Evolutionary conservation across 345 rosid species (phyloP).

Genomic region (Brassica incana): DNA sequence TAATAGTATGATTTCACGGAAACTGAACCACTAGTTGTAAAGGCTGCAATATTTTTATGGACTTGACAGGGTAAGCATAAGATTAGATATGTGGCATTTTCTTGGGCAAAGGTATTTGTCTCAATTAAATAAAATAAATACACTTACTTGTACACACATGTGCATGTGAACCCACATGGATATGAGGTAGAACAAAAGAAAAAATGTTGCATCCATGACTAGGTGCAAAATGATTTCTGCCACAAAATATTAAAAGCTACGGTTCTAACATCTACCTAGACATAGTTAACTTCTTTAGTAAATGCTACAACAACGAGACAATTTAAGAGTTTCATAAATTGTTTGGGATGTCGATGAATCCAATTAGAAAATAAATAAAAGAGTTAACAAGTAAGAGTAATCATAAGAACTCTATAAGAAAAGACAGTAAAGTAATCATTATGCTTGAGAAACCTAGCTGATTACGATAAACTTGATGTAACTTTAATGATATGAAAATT

Average conservation of each 20-base stretch:
- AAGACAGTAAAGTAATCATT: slow-evolving; percentile 9
- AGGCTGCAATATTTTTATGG: slow-evolving; percentile 12
- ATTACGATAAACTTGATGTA: slow-evolving; percentile 4
- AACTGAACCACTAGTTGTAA: slow-evolving; percentile 33
- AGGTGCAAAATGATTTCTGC: slow-evolving; percentile 14
- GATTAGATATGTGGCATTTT: slow-evolving; percentile 28
- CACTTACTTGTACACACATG: background rate
- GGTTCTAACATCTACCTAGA: slow-evolving; percentile 1
- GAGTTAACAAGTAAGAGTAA: slow-evolving; percentile 7
- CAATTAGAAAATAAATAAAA: background rate
- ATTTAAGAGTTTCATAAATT: background rate
- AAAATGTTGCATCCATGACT: slow-evolving; percentile 21
- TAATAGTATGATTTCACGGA: background rate
- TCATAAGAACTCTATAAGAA: background rate
- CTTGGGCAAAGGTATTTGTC: slow-evolving; percentile 27
- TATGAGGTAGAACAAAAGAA: slow-evolving; percentile 10
- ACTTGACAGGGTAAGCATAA: slow-evolving; percentile 34
- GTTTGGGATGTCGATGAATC: no score
- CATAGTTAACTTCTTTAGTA: background rate
- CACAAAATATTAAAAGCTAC: slow-evolving; percentile 14
- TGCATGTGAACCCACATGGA: slow-evolving; percentile 37
- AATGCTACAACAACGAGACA: slow-evolving; percentile 4
- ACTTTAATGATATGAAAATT: slow-evolving; percentile 19
- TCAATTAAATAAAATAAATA: slow-evolving; percentile 8
- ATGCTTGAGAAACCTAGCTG: background rate